These are phyloP conservation scores for Fusarium euwallaceae DNA, from an alignment of 2,329 filamentous ascomycete genomes.

Conservation along the genomic window DNA sequence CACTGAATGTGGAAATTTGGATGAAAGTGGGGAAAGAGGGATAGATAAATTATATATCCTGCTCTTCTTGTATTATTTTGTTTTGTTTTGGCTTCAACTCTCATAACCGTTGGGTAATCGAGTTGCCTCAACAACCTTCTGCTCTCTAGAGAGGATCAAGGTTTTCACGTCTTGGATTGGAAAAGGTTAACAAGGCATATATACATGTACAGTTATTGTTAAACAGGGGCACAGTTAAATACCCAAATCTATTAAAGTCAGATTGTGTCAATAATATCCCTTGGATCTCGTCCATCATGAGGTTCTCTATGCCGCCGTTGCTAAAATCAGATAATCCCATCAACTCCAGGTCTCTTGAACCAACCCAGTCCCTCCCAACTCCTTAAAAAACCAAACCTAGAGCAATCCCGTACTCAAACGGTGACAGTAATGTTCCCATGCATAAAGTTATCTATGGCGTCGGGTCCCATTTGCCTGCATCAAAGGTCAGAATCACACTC, in stretches of 20 bases:
- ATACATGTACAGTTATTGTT: neutral
- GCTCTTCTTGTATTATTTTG: neutral
- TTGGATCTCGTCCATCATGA: neutral
- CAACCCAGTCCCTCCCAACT: neutral
- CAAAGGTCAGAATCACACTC: conserved; percentile 2
- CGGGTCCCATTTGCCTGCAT: conserved; percentile 52
- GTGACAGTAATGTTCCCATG: conserved; percentile 44
- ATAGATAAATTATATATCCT: neutral
- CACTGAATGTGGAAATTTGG: neutral
- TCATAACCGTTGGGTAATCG: neutral
- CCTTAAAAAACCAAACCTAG: neutral
- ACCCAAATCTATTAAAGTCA: neutral
- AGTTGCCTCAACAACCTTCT: neutral
- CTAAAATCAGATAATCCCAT: neutral
- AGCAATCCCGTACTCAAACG: neutral
- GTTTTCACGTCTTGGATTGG: neutral
- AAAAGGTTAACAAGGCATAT: neutral
- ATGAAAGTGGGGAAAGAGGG: neutral
- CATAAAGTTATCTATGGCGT: conserved; percentile 55
- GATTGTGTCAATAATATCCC: neutral
- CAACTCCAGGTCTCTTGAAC: neutral
- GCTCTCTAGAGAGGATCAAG: neutral
- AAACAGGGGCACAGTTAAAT: neutral
- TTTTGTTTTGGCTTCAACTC: neutral
- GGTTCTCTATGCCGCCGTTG: neutral